These are phyloP conservation scores for Blastocystis hominis DNA, from an alignment of 352 stramenopile species.

Conservation along the genomic window DNA sequence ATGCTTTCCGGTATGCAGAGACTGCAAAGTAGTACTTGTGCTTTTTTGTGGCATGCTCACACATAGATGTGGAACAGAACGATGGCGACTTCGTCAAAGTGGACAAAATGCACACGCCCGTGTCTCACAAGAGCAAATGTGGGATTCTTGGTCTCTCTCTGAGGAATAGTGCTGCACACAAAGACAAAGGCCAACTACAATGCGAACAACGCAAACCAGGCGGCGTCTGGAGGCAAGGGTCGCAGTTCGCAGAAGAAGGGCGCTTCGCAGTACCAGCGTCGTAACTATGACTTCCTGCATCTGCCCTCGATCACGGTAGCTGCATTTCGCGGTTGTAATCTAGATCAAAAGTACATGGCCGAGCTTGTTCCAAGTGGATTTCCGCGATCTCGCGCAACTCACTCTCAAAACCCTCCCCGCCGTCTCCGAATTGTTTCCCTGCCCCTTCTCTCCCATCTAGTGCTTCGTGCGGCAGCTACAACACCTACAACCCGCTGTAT, in stretches of 20 bases:
- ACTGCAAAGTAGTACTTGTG: too few species aligned
- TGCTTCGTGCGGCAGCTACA: constrained; percentile 76
- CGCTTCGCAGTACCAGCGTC: not conserved
- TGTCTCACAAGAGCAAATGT: constrained; percentile 1
- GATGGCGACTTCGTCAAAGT: not conserved
- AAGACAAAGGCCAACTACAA: not conserved
- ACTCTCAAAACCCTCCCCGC: not conserved
- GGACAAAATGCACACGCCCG: not conserved
- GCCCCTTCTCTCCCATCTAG: not conserved
- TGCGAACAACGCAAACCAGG: not conserved
- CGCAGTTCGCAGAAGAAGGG: not conserved
- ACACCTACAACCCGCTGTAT: constrained; percentile 83
- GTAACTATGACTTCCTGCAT: constrained; percentile 3
- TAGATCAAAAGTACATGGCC: constrained; percentile 11
- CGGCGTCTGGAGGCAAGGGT: not conserved
- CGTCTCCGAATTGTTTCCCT: not conserved
- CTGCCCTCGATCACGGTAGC: not conserved
- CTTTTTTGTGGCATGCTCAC: too few species aligned
- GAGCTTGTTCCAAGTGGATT: not conserved
- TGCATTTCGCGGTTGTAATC: not conserved
- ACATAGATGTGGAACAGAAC: too few species aligned
- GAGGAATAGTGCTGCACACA: not conserved
- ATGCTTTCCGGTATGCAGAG: too few species aligned
- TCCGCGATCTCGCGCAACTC: not conserved
- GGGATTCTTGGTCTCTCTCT: not conserved